Base-by-base conservation (phyloP, 2,329 filamentous ascomycete genomes). In the Penicillium hordei region DNA sequence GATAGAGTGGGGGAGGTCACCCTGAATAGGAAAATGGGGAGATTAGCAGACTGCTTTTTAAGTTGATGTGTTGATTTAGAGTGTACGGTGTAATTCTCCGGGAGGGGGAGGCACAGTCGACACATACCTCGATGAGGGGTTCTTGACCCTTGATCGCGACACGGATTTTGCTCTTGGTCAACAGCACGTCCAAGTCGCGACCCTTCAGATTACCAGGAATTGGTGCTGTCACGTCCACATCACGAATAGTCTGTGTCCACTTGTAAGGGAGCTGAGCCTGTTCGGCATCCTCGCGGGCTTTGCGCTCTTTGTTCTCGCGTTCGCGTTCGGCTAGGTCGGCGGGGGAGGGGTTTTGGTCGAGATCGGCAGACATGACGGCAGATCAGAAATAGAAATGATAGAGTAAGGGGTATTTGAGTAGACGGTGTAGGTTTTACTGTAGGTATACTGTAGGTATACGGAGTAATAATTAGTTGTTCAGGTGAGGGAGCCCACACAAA, bases 181-280 rank as follows among this genome's bases (percentile, higher is more conserved):
- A 83, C 56, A 90, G 87, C 56, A 99, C 86, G 57, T 89, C 86
- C 36, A 99, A 78, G 73, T 99, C 94, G 66, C 84, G 85, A 39
- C 87, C 91, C 78, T 95, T 95, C 66, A 93, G 80, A 75, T 93
- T 96, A 25, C 83, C 89, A 0, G 93, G 89, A 0, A 99, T 86
- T 29, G 84, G 80, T 58, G 95, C 83, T 50, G 83, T 88, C 69
- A 97, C 79, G 72, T 96, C 91, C 60, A 97, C 79, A 72, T 97
- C 94, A 66, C 83, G 83, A 73, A 99, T 96, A 25, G 89, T 93
- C 79, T 99, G 94, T 12, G 85, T 89, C 94, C 94, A 99, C 79
- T 95, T 94, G 86, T 99, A 99, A 0, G 94, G 94, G 42, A 99
- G 87, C 25, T 88, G 85, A 42, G 87, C 89, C 81, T 99, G 94